phyloP scores from a whole-genome alignment of 768 basidiomycete species.

The Termitomyces sp. region DNA sequence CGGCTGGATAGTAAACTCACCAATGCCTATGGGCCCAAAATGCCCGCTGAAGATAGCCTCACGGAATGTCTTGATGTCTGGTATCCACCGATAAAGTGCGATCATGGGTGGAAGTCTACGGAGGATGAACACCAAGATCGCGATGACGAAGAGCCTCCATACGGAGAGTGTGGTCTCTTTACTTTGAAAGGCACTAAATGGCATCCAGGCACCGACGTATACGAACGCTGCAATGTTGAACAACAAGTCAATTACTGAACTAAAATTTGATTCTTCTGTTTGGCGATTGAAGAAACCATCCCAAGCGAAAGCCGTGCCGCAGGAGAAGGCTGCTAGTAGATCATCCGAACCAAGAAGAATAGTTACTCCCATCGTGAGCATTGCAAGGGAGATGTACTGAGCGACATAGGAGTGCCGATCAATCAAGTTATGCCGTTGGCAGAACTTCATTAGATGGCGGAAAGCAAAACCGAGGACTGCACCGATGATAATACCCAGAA shows the following conservation, averaged over 20 bases:
- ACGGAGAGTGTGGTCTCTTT: conserved; percentile 61
- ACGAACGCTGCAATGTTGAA: conserved; percentile 96
- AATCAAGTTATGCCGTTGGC: conserved; percentile 78
- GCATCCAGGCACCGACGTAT: conserved; percentile 97
- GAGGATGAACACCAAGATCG: conserved; percentile 75
- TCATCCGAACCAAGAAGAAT: conserved; percentile 89
- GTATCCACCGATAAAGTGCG: conserved; percentile 85
- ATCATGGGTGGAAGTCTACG: conserved; percentile 83
- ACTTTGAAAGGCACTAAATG: conserved; percentile 76
- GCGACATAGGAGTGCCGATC: conserved; percentile 94
- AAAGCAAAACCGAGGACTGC: conserved; percentile 70
- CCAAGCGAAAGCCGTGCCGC: conserved; percentile 96
- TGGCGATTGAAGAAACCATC: conserved; percentile 91
- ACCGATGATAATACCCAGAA: conserved; percentile 72
- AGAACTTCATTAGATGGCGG: conserved; percentile 90
- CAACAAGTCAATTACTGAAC: conserved; percentile 90
- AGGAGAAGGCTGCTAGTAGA: conserved; percentile 89
- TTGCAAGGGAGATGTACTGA: conserved; percentile 80
- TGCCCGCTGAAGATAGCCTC: conserved; percentile 95
- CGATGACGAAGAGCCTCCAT: conserved; percentile 82
- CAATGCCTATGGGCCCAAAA: conserved; percentile 86
- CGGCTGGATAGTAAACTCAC: conserved; percentile 25
- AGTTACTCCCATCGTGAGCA: conserved; percentile 80
- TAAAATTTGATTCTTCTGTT: conserved; percentile 93
- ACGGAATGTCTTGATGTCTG: conserved; percentile 90